A percentile compares a stretch with the other conserved stretches of the same genome.
Conservation (phyloP, 2,329 filamentous ascomycete genomes). For the Microdochium nivale region DNA sequence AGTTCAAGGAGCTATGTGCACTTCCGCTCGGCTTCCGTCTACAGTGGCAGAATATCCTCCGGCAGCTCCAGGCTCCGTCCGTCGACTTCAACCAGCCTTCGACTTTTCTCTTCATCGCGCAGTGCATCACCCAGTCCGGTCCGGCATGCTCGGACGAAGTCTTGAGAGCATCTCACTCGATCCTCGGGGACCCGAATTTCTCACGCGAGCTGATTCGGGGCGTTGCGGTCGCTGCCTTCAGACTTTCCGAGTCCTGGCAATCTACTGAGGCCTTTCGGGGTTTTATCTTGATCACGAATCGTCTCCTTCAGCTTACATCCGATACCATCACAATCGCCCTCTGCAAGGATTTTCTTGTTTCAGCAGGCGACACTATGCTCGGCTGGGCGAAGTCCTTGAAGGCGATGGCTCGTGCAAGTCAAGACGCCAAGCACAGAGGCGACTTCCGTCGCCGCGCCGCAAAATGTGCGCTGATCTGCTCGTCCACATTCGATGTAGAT, state of each 20-base stretch:
- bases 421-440: slow-evolving; percentile 15
- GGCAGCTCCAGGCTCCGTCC: slow-evolving; percentile 35
- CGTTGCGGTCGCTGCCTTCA: slow-evolving; percentile 19
- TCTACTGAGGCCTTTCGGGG: slow-evolving; percentile 28
- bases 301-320: slow-evolving; percentile 30
- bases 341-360: slow-evolving; percentile 21
- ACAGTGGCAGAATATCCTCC: slow-evolving; percentile 48
- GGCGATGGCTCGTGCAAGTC: neutral
- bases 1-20: slow-evolving; percentile 43
- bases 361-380: slow-evolving; percentile 22
- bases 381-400: slow-evolving; percentile 28
- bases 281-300: slow-evolving; percentile 29
- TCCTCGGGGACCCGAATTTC: slow-evolving; percentile 25
- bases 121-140: slow-evolving; percentile 40
- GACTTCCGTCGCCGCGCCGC: slow-evolving; percentile 20
- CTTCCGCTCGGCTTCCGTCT: slow-evolving; percentile 37
- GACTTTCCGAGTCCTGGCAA: slow-evolving; percentile 41
- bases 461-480: slow-evolving; percentile 32
- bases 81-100: slow-evolving; percentile 43
- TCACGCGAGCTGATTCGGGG: slow-evolving; percentile 18
- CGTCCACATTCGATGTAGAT: slow-evolving; percentile 35
- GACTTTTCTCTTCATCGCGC: slow-evolving; percentile 35
- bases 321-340: slow-evolving; percentile 8
- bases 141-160: slow-evolving; percentile 8
- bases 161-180: slow-evolving; percentile 23